These are phyloP conservation scores for Gnaphalium uliginosum DNA, from an alignment of 129 eudicot species.

Conservation along the genomic window DNA sequence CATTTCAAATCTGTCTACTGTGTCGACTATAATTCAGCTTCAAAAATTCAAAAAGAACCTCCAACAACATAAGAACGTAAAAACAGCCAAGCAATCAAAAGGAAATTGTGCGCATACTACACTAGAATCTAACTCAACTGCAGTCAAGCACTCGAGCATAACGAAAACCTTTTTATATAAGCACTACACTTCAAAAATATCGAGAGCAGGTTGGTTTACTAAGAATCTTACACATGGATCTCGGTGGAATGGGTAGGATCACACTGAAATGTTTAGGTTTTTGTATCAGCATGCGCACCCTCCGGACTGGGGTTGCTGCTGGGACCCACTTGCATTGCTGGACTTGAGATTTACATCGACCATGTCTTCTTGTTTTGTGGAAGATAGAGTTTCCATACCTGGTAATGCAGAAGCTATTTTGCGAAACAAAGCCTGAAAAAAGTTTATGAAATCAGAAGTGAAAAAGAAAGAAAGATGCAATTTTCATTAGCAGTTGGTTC, in stretches of 20 bases:
- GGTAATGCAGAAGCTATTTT: constrained; percentile 88
- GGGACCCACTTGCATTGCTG: constrained; percentile 57
- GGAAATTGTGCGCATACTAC: not conserved
- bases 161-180: not conserved
- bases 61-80: not conserved
- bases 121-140: constrained; percentile 4
- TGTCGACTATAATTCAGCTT: constrained; percentile 1
- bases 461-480: not conserved
- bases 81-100: not conserved
- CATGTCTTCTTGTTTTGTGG: constrained; percentile 84
- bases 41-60: not conserved
- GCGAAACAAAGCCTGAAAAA: constrained; percentile 62
- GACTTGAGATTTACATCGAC: constrained; percentile 86
- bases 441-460: not conserved
- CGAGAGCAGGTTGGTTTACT: constrained; percentile 4
- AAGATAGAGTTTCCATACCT: constrained; percentile 76
- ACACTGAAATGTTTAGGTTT: not conserved
- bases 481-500: not conserved
- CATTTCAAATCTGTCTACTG: not conserved
- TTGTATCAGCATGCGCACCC: constrained; percentile 65
- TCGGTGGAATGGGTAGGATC: not conserved
- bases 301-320: constrained; percentile 62
- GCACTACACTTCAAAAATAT: constrained; percentile 28
- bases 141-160: not conserved
- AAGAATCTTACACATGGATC: constrained; percentile 1